Percentiles rank a stretch among this genome's conserved stretches.
Evolutionary conservation across 164 flowering plant genomes (phyloP).

Genomic region (Macadamia tetraphylla): DNA sequence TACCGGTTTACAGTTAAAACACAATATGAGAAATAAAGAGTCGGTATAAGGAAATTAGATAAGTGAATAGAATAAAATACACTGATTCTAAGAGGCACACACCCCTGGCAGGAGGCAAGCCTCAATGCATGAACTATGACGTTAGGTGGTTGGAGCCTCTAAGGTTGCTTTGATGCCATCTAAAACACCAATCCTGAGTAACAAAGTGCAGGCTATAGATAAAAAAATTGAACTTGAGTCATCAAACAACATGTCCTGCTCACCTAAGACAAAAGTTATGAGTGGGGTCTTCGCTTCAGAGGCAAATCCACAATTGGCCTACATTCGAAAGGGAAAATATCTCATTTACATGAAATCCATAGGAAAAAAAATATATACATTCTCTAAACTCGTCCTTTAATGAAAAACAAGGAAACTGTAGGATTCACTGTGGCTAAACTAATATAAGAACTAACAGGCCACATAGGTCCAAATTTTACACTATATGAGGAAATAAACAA

Average conservation of each 20-base stretch:
- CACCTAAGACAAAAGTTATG: conserved; percentile 86
- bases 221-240: background rate
- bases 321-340: conserved; percentile 24
- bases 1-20: too few species aligned
- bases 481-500: too few species aligned
- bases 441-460: too few species aligned
- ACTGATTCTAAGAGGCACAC: too few species aligned
- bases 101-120: too few species aligned
- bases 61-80: too few species aligned
- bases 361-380: background rate
- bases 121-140: too few species aligned
- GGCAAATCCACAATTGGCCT: conserved; percentile 39
- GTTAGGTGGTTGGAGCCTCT: too few species aligned
- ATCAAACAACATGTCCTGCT: conserved; percentile 5
- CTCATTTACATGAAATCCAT: background rate
- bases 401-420: background rate
- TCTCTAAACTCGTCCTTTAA: background rate
- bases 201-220: background rate
- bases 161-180: background rate
- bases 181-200: background rate
- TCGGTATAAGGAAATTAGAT: too few species aligned
- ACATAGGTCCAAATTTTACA: too few species aligned
- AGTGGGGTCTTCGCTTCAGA: conserved; percentile 38
- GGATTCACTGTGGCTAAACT: background rate
- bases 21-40: too few species aligned